These are phyloP conservation scores for Suillus placidus DNA, from an alignment of 768 basidiomycete species.

Conservation along the genomic window DNA sequence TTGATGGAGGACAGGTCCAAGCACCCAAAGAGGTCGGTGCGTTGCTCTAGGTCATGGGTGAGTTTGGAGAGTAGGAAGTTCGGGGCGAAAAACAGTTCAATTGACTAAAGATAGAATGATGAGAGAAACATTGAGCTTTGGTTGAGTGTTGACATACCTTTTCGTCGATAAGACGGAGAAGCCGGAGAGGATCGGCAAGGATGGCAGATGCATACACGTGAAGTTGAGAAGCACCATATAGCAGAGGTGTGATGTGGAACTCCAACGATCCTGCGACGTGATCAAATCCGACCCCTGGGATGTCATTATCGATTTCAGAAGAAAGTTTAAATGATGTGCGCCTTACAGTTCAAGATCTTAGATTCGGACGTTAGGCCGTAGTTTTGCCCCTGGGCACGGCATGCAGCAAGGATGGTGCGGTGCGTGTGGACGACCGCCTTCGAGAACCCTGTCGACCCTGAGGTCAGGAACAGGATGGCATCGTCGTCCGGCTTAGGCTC, in stretches of 20 bases:
- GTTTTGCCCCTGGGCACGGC: slow-evolving; percentile 35
- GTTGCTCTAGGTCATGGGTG: slow-evolving; percentile 33
- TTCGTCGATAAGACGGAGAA: slow-evolving; percentile 37
- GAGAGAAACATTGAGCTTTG: slow-evolving; percentile 18
- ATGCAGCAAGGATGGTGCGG: slow-evolving; percentile 38
- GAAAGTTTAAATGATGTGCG: neutral
- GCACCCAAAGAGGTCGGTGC: slow-evolving; percentile 25
- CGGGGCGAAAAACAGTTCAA: slow-evolving; percentile 38
- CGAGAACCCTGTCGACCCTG: slow-evolving; percentile 48
- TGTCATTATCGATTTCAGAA: neutral
- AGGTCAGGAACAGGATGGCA: slow-evolving; percentile 41
- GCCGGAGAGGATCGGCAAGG: slow-evolving; percentile 25
- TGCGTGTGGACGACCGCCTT: slow-evolving; percentile 45
- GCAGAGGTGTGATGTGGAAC: slow-evolving; percentile 42
- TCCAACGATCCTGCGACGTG: slow-evolving; percentile 48
- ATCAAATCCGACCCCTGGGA: slow-evolving; percentile 45
- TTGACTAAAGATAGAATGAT: slow-evolving; percentile 23
- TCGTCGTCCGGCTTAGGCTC: slow-evolving; percentile 29
- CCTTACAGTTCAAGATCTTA: slow-evolving; percentile 44
- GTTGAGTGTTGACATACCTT: slow-evolving; percentile 31
- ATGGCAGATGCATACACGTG: slow-evolving; percentile 27
- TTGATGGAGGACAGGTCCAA: slow-evolving; percentile 39
- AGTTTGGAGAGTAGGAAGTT: slow-evolving; percentile 47
- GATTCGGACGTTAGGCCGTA: slow-evolving; percentile 38
- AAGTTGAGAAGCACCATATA: slow-evolving; percentile 32